phyloP scores from a whole-genome alignment of 2,329 filamentous ascomycete species.

The Cryphonectria parasitica region DNA sequence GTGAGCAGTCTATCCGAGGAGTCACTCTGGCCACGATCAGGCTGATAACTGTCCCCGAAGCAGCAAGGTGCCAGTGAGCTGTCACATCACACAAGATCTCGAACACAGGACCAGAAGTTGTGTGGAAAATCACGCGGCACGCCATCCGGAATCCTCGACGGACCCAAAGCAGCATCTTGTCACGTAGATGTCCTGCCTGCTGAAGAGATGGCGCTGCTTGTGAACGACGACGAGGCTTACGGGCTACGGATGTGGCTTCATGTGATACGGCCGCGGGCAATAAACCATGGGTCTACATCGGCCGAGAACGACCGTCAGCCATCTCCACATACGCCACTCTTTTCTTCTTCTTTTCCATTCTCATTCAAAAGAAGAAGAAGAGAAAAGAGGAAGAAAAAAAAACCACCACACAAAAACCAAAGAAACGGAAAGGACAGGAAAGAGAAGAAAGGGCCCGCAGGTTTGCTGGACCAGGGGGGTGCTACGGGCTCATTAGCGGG shows the following conservation, averaged over 20 bases:
- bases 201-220: slow-evolving; percentile 30
- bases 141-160: slow-evolving; percentile 29
- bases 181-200: slow-evolving; percentile 16
- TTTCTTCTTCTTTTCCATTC: background rate
- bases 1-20: slow-evolving; percentile 23
- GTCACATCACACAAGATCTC: slow-evolving; percentile 59
- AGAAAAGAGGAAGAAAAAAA: too few relatives aligned
- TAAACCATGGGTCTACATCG: slow-evolving; percentile 36
- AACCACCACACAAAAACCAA: too few relatives aligned
- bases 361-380: background rate
- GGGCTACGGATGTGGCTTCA: slow-evolving; percentile 33
- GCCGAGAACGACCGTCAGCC: slow-evolving; percentile 17
- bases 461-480: background rate
- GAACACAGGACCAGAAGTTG: slow-evolving; percentile 40
- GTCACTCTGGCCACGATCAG: slow-evolving; percentile 23
- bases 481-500: background rate
- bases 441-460: background rate
- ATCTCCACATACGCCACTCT: slow-evolving; percentile 5
- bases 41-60: slow-evolving; percentile 23
- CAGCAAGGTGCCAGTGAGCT: slow-evolving; percentile 42
- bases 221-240: slow-evolving; percentile 35
- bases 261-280: slow-evolving; percentile 36
- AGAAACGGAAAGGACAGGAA: background rate
- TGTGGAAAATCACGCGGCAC: slow-evolving; percentile 40
- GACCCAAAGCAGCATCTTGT: slow-evolving; percentile 33